Evolutionary conservation across 148 eudicot species (phyloP), one percentile per base, ranked within the genome.

Genomic region (Rhododendron kiyosumense): DNA sequence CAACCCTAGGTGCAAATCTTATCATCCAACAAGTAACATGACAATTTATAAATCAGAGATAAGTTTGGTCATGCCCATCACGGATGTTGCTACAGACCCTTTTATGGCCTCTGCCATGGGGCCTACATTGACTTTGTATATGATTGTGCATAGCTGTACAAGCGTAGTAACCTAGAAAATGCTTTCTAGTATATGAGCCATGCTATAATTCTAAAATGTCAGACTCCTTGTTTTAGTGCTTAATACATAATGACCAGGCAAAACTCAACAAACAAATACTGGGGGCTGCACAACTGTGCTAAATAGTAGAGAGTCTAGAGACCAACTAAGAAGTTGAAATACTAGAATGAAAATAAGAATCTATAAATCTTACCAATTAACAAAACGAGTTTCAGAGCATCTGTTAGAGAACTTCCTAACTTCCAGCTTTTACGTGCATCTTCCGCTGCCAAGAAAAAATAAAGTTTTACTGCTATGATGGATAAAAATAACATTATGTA

Each of bases 311-410:
- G 43, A 41, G 43, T 41, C 43, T 41, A 41, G 7, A 84, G 24
- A 82, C 51, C 51, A 63, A 36, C 12, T 24, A 24, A 61, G 7
- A 28, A 85, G 8, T 41, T 17, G 8, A 74, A 84, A 75, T 20
- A 8, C 45, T n/a, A 6, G 30, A 22, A 30, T 32, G 3, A 28
- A 22, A 30, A 3, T 75, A 75, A 84, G n/a, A 34, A 54, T 69
- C 8, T 32, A 51, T 51, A 59, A 75, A 41, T 7, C 41, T 38
- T 91, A 97, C 99, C 99, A 86, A 97, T 93, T 81, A 95, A 90
- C 85, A 92, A 86, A 78, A 97, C 94, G 79, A 97, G 96, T 90
- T 97, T 97, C 85, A 97, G 83, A 82, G 98, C 98, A 83, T 97
- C 96, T 38, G 96, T 92, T 63, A 97, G 91, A 88, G 93, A 90